Evolutionary conservation across 306 rosid genomes (phyloP).

Genomic region (Sindora glabra): DNA sequence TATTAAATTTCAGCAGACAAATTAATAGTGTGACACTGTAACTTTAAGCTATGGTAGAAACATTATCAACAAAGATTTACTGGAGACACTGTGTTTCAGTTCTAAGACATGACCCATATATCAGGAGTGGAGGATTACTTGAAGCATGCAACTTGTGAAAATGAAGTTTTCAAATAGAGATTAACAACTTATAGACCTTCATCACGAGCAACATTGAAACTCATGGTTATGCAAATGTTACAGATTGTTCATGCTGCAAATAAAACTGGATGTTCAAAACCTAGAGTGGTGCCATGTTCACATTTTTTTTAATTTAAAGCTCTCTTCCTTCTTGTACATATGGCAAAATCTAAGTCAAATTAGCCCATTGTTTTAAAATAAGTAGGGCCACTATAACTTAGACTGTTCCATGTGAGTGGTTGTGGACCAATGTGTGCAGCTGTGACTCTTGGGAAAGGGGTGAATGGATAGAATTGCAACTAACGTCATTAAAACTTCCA

Average conservation of each 20-base stretch:
- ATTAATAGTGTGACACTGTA: background rate
- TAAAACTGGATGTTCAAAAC: background rate
- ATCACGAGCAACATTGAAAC: background rate
- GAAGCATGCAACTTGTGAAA: background rate
- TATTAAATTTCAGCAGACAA: slow-evolving; percentile 24
- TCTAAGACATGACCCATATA: background rate
- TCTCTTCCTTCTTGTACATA: no score
- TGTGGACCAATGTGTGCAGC: no score
- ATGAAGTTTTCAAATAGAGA: background rate
- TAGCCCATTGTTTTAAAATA: no score
- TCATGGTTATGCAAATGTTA: background rate
- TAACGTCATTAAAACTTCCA: no score
- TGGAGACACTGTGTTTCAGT: background rate
- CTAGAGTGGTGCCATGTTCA: no score
- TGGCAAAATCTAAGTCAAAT: no score
- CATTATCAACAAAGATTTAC: background rate
- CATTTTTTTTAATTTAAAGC: no score
- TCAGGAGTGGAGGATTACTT: background rate
- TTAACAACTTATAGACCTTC: background rate
- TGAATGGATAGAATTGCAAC: no score
- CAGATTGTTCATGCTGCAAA: slow-evolving; percentile 3
- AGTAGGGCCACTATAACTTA: no score
- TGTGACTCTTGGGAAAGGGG: no score
- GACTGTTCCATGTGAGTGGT: no score
- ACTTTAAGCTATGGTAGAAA: background rate